Conservation (phyloP, 306 rosid species). For the Pachyrhizus erosus region DNA sequence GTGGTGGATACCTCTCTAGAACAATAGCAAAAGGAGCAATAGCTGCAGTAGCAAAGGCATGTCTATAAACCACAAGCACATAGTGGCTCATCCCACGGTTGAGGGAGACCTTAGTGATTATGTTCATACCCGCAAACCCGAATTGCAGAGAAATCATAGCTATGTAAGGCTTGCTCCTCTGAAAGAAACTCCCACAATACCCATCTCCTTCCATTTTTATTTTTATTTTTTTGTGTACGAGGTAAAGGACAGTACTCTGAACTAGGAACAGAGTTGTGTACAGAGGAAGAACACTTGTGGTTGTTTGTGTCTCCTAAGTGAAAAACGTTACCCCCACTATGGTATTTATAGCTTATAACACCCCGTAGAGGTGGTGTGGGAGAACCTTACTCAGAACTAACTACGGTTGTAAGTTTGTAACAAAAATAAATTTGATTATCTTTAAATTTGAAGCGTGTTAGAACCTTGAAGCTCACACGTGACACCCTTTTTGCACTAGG, state of each 20-base stretch:
- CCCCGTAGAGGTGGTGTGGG: neutral
- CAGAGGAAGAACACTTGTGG: conserved; percentile 60
- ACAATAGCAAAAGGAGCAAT: conserved; percentile 94
- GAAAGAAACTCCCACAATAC: conserved; percentile 42
- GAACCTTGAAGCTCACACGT: conserved; percentile 45
- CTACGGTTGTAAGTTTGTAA: neutral
- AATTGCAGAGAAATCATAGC: conserved; percentile 88
- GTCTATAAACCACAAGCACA: conserved; percentile 89
- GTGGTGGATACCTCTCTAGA: conserved; percentile 72
- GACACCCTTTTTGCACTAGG: conserved; percentile 23
- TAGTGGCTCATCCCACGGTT: conserved; percentile 93
- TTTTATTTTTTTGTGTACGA: conserved; percentile 9
- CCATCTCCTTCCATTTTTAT: conserved; percentile 57
- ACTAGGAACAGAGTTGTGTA: conserved; percentile 21
- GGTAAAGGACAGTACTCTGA: neutral
- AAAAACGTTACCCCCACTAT: conserved; percentile 24
- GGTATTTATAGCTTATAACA: conserved; percentile 53
- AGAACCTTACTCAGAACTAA: neutral
- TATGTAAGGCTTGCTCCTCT: conserved; percentile 82
- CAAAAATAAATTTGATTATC: neutral
- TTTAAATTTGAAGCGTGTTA: conserved; percentile 42
- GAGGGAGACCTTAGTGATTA: conserved; percentile 84
- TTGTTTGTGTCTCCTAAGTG: conserved; percentile 60
- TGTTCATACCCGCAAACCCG: conserved; percentile 96
- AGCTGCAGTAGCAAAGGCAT: conserved; percentile 85